Base-by-base conservation (phyloP, 2,329 filamentous ascomycete genomes). In the Aspergillus pseudotamarii region DNA sequence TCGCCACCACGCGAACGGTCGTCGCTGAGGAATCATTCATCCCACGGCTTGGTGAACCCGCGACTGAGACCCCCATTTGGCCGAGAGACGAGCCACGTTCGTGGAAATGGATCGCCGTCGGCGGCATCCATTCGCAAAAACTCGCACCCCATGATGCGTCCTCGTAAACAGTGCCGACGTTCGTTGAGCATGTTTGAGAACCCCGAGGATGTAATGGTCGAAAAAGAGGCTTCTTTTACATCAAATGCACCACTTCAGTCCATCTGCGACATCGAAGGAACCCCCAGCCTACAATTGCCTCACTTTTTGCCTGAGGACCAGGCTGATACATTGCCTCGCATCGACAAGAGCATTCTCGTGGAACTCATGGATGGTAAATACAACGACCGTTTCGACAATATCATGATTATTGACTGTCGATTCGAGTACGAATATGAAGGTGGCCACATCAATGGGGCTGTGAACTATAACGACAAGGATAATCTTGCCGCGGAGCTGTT, bases 351-450 rank as follows among this genome's bases (percentile, higher is more conserved):
- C 57, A 97, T 93, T 3, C 86, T 99, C 76, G 81, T 97, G 61
- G 87, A 93, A n/a, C 86, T 99, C 41, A 84, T 99, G 65, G 91
- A 97, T 77, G 93, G 93, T 65, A 90, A 91, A 71, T 97, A 89
- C 79, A 87, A 88, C 72, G 84, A 89, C 30, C 78, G 87, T 28
- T 98, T 91, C 76, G 89, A 93, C 64, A 87, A 94, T 75, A 89
- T 92, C 76, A 87, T 96, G 78, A 85, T 99, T 73, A 90, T 99
- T 72, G 95, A 99, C 79, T 99, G 95, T 78, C 91, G 95, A 23
- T 99, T 99, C 76, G 95, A 99, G 83, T 99, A 99, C 78, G 95
- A 99, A 80, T 99, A 96, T 76, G 91, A 97, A 19, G 95, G 95
- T 61, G 95, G 95, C 38, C 95, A 99, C 77, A 97, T 99, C 74